phyloP scores from a whole-genome alignment of 2,329 filamentous ascomycete genomes.

The Fusarium sp. region DNA sequence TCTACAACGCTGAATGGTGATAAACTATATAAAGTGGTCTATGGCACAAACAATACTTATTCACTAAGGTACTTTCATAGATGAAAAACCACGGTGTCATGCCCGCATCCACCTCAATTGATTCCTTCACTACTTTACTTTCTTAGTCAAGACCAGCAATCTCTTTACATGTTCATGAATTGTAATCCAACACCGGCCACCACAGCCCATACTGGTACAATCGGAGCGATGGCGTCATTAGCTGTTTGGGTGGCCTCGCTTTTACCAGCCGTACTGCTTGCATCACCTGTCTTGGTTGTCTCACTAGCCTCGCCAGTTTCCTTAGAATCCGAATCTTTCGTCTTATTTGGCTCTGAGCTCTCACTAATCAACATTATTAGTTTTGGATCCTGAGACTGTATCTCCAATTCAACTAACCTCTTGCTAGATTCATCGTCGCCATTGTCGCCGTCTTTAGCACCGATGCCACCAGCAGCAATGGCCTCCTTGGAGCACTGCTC shows the following conservation, averaged over 20 bases:
- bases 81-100: no score
- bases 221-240: neutral
- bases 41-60: no score
- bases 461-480: neutral
- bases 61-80: no score
- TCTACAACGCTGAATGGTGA: no score
- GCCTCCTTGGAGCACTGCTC: conserved; percentile 5
- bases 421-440: neutral
- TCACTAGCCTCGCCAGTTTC: neutral
- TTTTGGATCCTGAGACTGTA: no score
- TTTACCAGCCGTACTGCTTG: neutral
- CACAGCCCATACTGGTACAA: conserved; percentile 2
- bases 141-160: neutral
- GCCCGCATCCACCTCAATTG: no score
- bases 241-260: neutral
- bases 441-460: neutral
- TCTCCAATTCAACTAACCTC: neutral
- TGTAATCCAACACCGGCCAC: neutral
- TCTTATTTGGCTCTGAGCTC: neutral
- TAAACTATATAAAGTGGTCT: no score
- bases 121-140: no score
- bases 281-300: neutral
- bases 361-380: neutral
- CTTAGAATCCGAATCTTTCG: neutral
- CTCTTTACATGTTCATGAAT: neutral